Base-by-base conservation (phyloP, 2,329 filamentous ascomycete genomes). In the Sclerotinia glacialis region DNA sequence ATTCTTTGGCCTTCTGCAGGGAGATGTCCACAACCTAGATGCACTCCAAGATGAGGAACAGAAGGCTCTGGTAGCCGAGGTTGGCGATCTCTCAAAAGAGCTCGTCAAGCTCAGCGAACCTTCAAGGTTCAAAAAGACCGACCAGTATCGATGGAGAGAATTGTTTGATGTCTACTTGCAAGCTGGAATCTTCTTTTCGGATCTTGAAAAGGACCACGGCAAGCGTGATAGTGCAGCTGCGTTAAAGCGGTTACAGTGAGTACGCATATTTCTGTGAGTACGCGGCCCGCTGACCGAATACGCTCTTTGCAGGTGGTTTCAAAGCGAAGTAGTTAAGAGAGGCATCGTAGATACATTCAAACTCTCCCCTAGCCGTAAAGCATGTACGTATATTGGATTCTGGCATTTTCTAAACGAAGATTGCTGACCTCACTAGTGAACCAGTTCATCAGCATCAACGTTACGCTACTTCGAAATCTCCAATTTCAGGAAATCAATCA, bases 401-500 rank as follows among this genome's bases (percentile, higher is more conserved):
- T 59, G 82, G 94, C 71, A 95, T 95, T 34, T 74, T 80, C 84
- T 28, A 21, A 18, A 26, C 26, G n/a, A 42, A 46, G n/a, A 40
- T 18, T 53, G 7, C 54, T 64, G 50, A 61, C 26, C n/a, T 42
- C 3, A n/a, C 26, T 16, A 65, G 64, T 65, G 26, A 54, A 67
- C 3, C 83, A 83, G 31, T 96, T 96, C 73, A 78, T 94, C 68
- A 80, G 83, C 58, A 82, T 96, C 72, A 96, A 96, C 75, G 80
- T 85, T 31, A 83, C 86, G 63, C 83, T 96, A n/a, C 81, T 96
- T n/a, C 88, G 88, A 69, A 89, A 90, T 62, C 82, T 96, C 70
- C 88, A 89, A 67, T 96, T 96, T 72, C 91, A 93, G 73, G 92
- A 95, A 75, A 87, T 96, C 70, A 96, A 96, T 73, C 85, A 86